phyloP scores from a whole-genome alignment of 306 rosid species.

The barrel medic (Medicago truncatula) region DNA sequence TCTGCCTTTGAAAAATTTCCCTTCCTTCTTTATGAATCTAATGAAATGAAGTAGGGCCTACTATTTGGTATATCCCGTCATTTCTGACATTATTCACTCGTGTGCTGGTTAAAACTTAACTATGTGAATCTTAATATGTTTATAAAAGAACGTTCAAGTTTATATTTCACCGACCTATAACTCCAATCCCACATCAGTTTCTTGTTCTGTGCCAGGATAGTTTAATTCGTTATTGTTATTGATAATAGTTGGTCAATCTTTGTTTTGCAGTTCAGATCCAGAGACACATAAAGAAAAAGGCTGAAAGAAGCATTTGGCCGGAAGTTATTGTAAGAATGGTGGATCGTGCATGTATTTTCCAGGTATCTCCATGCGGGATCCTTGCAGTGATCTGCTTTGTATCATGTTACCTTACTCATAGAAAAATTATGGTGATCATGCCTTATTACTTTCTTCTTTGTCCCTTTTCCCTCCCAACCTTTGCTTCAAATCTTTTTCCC shows the following conservation, averaged over 20 bases:
- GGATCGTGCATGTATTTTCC: slow-evolving; percentile 58
- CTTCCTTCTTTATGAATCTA: slow-evolving; percentile 12
- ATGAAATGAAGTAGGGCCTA: slow-evolving; percentile 16
- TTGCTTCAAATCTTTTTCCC: slow-evolving; percentile 10
- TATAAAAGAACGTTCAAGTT: background rate
- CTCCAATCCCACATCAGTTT: background rate
- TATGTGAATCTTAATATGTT: background rate
- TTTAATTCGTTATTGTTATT: slow-evolving; percentile 36
- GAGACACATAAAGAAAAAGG: slow-evolving; percentile 55
- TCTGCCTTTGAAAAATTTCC: background rate
- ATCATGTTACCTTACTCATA: slow-evolving; percentile 66
- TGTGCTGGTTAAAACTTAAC: background rate
- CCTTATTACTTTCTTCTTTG: slow-evolving; percentile 45
- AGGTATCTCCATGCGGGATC: slow-evolving; percentile 61
- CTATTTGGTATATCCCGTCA: background rate
- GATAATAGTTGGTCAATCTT: slow-evolving; percentile 42
- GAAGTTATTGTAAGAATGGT: slow-evolving; percentile 61
- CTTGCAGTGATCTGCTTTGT: slow-evolving; percentile 74
- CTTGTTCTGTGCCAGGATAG: slow-evolving; percentile 5
- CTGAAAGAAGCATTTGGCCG: slow-evolving; percentile 60
- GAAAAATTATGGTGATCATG: slow-evolving; percentile 54
- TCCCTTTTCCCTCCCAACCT: background rate
- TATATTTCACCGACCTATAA: background rate
- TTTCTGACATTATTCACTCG: background rate
- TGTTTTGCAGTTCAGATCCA: slow-evolving; percentile 55